These are phyloP conservation scores for Russula griseocarnosa DNA, from an alignment of 768 basidiomycete genomes.

Conservation along the genomic window DNA sequence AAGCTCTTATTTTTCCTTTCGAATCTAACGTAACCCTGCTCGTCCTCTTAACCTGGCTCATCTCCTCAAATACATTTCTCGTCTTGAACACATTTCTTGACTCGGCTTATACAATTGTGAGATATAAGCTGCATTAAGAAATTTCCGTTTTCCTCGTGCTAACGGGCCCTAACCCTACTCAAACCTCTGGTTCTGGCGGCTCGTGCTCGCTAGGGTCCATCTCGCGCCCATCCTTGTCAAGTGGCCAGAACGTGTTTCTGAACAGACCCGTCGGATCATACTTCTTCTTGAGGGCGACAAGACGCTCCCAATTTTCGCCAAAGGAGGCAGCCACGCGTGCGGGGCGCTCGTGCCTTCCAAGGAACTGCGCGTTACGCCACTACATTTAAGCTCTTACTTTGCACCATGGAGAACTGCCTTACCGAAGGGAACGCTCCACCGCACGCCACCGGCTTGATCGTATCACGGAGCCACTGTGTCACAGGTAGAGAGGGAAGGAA, in stretches of 20 bases:
- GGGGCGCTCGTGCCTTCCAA: slow-evolving; percentile 65
- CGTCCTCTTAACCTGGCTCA: too few species aligned
- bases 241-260: slow-evolving; percentile 79
- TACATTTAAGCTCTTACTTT: neutral
- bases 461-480: slow-evolving; percentile 71
- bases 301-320: slow-evolving; percentile 69
- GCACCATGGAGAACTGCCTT: slow-evolving; percentile 35
- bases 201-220: slow-evolving; percentile 60
- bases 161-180: neutral
- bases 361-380: slow-evolving; percentile 48
- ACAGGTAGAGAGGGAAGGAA: neutral
- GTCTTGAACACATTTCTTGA: too few species aligned
- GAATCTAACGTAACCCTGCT: too few species aligned
- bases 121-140: too few species aligned
- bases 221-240: slow-evolving; percentile 51
- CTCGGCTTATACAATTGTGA: too few species aligned
- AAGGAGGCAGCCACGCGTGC: slow-evolving; percentile 61
- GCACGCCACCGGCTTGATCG: slow-evolving; percentile 62
- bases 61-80: too few species aligned
- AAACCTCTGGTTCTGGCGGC: slow-evolving; percentile 46
- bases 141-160: too few species aligned
- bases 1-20: too few species aligned
- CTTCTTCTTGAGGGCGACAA: slow-evolving; percentile 63
- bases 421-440: slow-evolving; percentile 87
- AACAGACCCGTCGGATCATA: slow-evolving; percentile 80